A percentile compares a stretch with the other conserved stretches of the same genome.
Evolutionary conservation across 768 basidiomycete genomes (phyloP).

Genomic region (Podaxis sp.): DNA sequence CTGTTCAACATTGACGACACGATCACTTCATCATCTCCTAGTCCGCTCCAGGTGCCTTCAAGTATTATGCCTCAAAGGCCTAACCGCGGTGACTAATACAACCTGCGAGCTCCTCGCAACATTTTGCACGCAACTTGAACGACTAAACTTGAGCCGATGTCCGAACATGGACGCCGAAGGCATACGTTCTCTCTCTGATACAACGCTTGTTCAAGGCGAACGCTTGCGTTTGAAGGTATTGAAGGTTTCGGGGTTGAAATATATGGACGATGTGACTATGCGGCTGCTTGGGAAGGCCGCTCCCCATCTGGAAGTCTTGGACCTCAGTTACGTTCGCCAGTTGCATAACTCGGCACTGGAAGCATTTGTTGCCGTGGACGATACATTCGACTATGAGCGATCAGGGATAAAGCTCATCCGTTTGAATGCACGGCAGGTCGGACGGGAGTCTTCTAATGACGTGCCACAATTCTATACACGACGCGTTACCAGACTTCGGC

Average conservation of each 20-base stretch:
- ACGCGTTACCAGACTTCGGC: conserved; percentile 67
- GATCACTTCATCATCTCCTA: conserved; percentile 70
- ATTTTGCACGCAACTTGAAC: conserved; percentile 53
- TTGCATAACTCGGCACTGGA: conserved; percentile 77
- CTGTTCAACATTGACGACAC: conserved; percentile 63
- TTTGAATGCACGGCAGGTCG: conserved; percentile 63
- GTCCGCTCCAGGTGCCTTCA: conserved; percentile 60
- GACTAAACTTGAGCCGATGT: conserved; percentile 74
- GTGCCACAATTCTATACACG: conserved; percentile 44
- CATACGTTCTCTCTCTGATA: conserved; percentile 46
- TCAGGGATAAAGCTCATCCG: conserved; percentile 43
- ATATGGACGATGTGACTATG: conserved; percentile 61
- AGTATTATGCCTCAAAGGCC: conserved; percentile 63
- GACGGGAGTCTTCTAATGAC: conserved; percentile 53
- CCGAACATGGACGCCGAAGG: conserved; percentile 65
- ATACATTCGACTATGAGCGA: conserved; percentile 32
- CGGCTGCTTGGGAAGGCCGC: conserved; percentile 64
- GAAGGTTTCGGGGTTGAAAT: conserved; percentile 64
- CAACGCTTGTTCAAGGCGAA: conserved; percentile 45
- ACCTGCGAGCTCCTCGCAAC: conserved; percentile 70
- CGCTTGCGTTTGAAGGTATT: conserved; percentile 60
- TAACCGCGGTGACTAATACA: conserved; percentile 66
- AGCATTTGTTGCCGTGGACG: conserved; percentile 62
- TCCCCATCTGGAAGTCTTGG: conserved; percentile 75
- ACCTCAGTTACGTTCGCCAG: conserved; percentile 71